These are phyloP conservation scores for Withania somnifera DNA, from an alignment of 305 asterid species.

Conservation along the genomic window DNA sequence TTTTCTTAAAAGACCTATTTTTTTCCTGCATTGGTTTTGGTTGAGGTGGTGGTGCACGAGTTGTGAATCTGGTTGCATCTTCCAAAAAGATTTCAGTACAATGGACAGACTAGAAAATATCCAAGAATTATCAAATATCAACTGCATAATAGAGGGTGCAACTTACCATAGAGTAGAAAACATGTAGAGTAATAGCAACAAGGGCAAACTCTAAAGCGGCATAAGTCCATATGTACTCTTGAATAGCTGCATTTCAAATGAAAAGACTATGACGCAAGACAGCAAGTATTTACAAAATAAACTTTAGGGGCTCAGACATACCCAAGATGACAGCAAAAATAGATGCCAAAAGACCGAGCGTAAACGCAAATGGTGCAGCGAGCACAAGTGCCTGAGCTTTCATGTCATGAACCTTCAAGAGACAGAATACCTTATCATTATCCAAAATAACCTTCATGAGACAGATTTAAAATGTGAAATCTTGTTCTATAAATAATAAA, in stretches of 20 bases:
- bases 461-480: neutral
- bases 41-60: neutral
- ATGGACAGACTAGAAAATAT: neutral
- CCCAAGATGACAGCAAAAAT: slow-evolving; percentile 60
- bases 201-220: slow-evolving; percentile 79
- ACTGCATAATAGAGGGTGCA: neutral
- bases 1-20: neutral
- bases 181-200: slow-evolving; percentile 48
- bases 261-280: neutral
- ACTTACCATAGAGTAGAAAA: slow-evolving; percentile 59
- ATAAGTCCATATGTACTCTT: slow-evolving; percentile 67
- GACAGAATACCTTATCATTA: neutral
- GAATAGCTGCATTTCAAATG: slow-evolving; percentile 48
- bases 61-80: neutral
- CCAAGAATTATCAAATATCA: neutral
- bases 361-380: slow-evolving; percentile 81
- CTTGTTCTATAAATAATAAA: neutral
- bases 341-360: slow-evolving; percentile 63
- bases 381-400: slow-evolving; percentile 48
- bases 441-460: neutral
- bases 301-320: slow-evolving; percentile 13
- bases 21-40: neutral
- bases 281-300: neutral
- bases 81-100: neutral
- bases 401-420: slow-evolving; percentile 50